Percentiles rank a stretch among this genome's conserved stretches.
phyloP scores from a whole-genome alignment of 2,329 filamentous ascomycete genomes.

The Penicillium janthinellum region DNA sequence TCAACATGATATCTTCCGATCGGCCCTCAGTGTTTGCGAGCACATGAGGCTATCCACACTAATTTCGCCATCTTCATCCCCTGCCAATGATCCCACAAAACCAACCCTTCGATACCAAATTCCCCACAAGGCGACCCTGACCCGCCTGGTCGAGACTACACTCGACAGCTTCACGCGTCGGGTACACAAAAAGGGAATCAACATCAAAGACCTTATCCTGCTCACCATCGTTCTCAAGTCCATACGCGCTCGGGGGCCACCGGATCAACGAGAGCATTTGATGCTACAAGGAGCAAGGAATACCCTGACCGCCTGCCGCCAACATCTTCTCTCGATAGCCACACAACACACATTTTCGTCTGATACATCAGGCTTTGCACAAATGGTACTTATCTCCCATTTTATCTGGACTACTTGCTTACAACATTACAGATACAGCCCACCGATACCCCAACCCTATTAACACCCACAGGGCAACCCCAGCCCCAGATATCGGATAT shows the following conservation, averaged over 20 bases:
- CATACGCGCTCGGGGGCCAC: conserved; percentile 30
- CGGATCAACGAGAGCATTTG: conserved; percentile 25
- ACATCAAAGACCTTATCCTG: conserved; percentile 35
- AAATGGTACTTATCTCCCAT: conserved; percentile 1
- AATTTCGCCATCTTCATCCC: neutral
- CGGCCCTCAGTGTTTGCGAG: conserved; percentile 34
- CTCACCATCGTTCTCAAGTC: conserved; percentile 34
- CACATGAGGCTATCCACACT: conserved; percentile 26
- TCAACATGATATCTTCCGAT: conserved; percentile 34
- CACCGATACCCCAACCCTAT: conserved; percentile 1
- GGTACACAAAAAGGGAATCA: conserved; percentile 31
- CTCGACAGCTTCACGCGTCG: conserved; percentile 31
- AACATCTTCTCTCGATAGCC: conserved; percentile 17
- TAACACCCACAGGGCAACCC: neutral
- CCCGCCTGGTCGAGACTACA: conserved; percentile 32
- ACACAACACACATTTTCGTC: conserved; percentile 2
- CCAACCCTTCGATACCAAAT: neutral
- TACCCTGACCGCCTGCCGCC: conserved; percentile 22
- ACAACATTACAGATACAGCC: conserved; percentile 8
- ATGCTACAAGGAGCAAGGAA: conserved; percentile 33
- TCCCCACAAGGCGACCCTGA: conserved; percentile 29
- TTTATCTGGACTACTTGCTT: neutral
- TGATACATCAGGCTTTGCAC: neutral
- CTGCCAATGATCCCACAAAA: neutral
- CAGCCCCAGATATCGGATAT: conserved; percentile 12